A percentile compares a stretch with the other conserved stretches of the same genome.
Evolutionary conservation across 2,329 filamentous ascomycete species (phyloP).

Genomic region (Aquanectria penicillioides): DNA sequence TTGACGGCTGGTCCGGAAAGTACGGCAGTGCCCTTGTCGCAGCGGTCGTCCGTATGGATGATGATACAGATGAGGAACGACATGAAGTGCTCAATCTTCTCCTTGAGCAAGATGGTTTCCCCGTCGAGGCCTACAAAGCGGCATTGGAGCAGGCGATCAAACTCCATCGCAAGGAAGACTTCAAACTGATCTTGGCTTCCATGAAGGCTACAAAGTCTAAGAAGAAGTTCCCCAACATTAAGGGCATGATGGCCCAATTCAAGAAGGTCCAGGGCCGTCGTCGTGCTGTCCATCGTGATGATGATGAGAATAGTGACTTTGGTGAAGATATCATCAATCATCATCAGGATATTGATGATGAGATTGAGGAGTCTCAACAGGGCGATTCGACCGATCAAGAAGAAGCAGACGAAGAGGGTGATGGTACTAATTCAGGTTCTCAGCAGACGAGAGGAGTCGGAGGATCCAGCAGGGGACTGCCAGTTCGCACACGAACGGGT

Average conservation of each 20-base stretch:
- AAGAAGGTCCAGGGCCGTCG: conserved; percentile 10
- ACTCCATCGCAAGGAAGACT: conserved; percentile 23
- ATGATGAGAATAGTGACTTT: conserved; percentile 24
- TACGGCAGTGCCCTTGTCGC: conserved; percentile 24
- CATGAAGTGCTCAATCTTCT: conserved; percentile 17
- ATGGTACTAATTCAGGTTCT: background rate
- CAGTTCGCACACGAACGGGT: background rate
- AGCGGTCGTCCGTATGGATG: conserved; percentile 14
- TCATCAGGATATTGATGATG: conserved; percentile 27
- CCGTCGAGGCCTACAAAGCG: conserved; percentile 16
- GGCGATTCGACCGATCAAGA: background rate
- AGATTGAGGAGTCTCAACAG: conserved; percentile 10
- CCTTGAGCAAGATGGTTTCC: conserved; percentile 9
- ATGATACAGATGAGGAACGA: background rate
- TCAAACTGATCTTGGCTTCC: conserved; percentile 16
- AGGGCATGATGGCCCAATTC: conserved; percentile 21
- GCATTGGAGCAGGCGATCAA: conserved; percentile 20
- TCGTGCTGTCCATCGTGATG: background rate
- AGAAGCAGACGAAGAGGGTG: background rate
- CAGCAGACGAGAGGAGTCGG: conserved; percentile 5
- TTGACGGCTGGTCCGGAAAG: conserved; percentile 15
- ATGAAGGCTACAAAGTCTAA: conserved; percentile 13
- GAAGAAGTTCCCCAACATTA: conserved; percentile 20
- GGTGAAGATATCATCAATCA: conserved; percentile 14
- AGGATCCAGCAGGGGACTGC: background rate